Evolutionary conservation across 495 filamentous ascomycete genomes (phyloP).

Genomic region (Penicillium roqueforti): DNA sequence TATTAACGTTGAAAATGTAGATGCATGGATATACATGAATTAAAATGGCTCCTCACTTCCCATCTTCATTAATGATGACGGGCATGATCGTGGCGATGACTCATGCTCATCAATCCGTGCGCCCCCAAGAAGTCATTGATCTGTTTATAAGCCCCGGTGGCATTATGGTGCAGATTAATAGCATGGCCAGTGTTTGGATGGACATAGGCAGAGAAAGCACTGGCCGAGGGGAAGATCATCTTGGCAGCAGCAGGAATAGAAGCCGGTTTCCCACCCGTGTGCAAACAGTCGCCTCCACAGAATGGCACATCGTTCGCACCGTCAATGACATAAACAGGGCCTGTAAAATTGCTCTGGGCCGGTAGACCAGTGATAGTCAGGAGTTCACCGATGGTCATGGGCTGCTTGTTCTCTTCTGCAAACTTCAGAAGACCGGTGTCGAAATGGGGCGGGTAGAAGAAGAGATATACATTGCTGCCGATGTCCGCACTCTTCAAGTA

Average conservation of each 20-base stretch:
- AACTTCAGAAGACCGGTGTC: constrained; percentile 40
- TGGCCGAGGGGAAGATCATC: constrained; percentile 40
- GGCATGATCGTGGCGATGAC: not conserved
- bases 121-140: constrained; percentile 10
- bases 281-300: constrained; percentile 50
- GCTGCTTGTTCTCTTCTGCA: constrained; percentile 45
- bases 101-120: constrained; percentile 1
- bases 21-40: not conserved
- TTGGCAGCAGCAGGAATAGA: constrained; percentile 38
- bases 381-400: constrained; percentile 48
- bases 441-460: constrained; percentile 45
- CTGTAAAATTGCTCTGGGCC: constrained; percentile 31
- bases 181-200: constrained; percentile 50
- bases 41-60: not conserved
- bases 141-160: constrained; percentile 38
- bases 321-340: constrained; percentile 47
- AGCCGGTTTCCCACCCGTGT: constrained; percentile 26
- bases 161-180: constrained; percentile 48
- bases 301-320: constrained; percentile 47
- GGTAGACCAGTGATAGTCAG: constrained; percentile 35
- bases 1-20: not conserved
- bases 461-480: constrained; percentile 36
- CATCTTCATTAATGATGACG: not conserved
- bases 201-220: constrained; percentile 40
- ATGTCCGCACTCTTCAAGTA: constrained; percentile 45